Evolutionary conservation across 257 asterid species (phyloP), one percentile per base, ranked within the genome.

Genomic region (Schizonepeta tenuifolia): DNA sequence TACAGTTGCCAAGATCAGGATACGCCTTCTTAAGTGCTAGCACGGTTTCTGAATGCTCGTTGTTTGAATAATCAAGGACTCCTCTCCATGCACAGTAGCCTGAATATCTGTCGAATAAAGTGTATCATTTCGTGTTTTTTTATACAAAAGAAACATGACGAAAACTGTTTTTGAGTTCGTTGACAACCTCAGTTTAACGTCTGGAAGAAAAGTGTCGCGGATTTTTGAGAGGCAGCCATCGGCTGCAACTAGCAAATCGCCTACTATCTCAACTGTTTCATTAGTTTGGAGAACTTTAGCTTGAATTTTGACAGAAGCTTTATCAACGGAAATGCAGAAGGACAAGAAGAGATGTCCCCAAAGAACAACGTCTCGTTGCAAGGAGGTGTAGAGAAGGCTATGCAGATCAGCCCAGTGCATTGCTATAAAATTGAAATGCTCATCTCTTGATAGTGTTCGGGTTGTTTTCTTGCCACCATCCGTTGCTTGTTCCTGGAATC

Each of bases 1-100:
- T 69, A 50, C 95, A 87, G 50, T 82, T 81, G 13, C 96, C 97
- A 18, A 91, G 95, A 71, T 91, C 91, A 26, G 89, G 89, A 71
- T 84, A 89, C 15, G 80, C 86, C 57, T 83, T 85, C 90, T 84
- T 86, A 51, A 91, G 85, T 73, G 75, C 87, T 54, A 56, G 18
- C 1, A 86, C 54, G 70, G 90, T 85, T 71, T 89, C 96, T 62
- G 83, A 84, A 28, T 78, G 72, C 76, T 82, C 75, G 56, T 81
- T 71, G 21, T 79, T 70, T 4, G 90, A 75, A 60, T 73, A 91
- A 77, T 91, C 95, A 36, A 89, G 84, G 36, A 91, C 93, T 40
- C 96, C 96, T 80, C 96, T 89, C 97, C 97, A 89, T 9, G 91
- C 96, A 82, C 88, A 85, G 78, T 87, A 91, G 49, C 96, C 97